Conservation (phyloP, 2,329 filamentous ascomycete genomes). For the Berkeleyomyces basicola region DNA sequence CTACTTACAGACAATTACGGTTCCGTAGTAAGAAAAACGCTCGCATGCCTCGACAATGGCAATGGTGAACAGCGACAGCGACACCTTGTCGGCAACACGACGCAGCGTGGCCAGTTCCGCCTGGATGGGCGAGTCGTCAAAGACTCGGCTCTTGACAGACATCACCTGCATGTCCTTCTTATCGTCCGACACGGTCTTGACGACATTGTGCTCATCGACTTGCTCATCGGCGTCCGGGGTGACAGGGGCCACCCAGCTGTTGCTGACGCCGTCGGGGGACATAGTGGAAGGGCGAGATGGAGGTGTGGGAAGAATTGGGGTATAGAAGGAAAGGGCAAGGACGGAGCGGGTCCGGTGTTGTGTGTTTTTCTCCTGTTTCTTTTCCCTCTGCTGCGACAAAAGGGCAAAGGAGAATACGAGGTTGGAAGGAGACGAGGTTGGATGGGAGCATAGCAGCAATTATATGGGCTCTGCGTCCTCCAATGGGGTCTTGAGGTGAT, state of each 20-base stretch:
- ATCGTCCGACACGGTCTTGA: constrained; percentile 17
- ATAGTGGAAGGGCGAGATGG: constrained; percentile 15
- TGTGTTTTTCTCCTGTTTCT: neutral
- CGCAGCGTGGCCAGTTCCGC: constrained; percentile 35
- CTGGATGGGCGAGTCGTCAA: constrained; percentile 25
- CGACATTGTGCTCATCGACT: constrained; percentile 16
- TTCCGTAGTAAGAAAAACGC: constrained; percentile 58
- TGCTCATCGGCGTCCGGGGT: constrained; percentile 16
- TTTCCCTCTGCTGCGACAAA: neutral
- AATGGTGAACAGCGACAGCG: constrained; percentile 43
- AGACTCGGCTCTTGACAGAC: constrained; percentile 16
- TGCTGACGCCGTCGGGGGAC: constrained; percentile 20
- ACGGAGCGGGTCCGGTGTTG: neutral
- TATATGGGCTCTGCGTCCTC: neutral
- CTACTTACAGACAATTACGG: constrained; percentile 43
- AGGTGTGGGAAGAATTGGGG: neutral
- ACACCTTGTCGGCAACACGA: constrained; percentile 40
- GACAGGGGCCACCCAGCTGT: constrained; percentile 22
- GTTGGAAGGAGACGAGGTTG: neutral
- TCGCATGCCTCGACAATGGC: constrained; percentile 55
- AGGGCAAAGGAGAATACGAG: neutral
- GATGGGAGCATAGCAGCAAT: neutral
- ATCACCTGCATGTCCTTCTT: constrained; percentile 18
- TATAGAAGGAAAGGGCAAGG: neutral
- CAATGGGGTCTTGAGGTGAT: neutral